A percentile compares a stretch with the other conserved stretches of the same genome.
These are phyloP conservation scores for Hyphopichia wangnamkhiaoensis DNA, from an alignment of 1,139 yeast species.

Conservation along the genomic window DNA sequence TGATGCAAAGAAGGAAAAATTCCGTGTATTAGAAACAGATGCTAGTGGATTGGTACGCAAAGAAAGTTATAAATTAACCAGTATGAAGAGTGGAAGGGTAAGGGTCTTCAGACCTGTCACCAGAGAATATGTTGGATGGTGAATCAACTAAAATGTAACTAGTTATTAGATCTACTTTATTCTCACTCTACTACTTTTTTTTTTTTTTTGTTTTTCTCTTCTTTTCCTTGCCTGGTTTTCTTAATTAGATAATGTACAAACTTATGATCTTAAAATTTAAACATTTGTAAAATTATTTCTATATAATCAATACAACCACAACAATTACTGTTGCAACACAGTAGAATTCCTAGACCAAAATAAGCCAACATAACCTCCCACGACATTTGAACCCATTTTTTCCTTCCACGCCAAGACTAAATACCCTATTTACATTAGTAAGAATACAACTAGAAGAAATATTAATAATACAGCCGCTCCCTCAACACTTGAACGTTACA, in stretches of 20 bases:
- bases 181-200: too few relatives aligned
- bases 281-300: too few relatives aligned
- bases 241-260: background rate
- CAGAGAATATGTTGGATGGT: constrained; percentile 7
- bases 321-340: constrained; percentile 4
- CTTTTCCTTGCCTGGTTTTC: too few relatives aligned
- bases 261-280: too few relatives aligned
- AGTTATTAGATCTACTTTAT: too few relatives aligned
- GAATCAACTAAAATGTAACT: background rate
- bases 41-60: constrained; percentile 55
- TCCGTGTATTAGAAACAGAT: constrained; percentile 69
- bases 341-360: constrained; percentile 12
- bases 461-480: too few relatives aligned
- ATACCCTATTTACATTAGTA: too few relatives aligned
- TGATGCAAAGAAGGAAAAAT: constrained; percentile 74
- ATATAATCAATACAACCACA: too few relatives aligned
- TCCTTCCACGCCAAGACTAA: too few relatives aligned
- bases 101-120: constrained; percentile 62
- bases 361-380: constrained; percentile 4
- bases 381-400: too few relatives aligned
- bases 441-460: too few relatives aligned
- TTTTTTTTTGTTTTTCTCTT: background rate
- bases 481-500: too few relatives aligned
- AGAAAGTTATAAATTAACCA: constrained; percentile 66
- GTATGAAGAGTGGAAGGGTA: constrained; percentile 76